A percentile compares a stretch with the other conserved stretches of the same genome.
phyloP scores from a whole-genome alignment of 352 stramenopile genomes.

The Lagenidium giganteum region DNA sequence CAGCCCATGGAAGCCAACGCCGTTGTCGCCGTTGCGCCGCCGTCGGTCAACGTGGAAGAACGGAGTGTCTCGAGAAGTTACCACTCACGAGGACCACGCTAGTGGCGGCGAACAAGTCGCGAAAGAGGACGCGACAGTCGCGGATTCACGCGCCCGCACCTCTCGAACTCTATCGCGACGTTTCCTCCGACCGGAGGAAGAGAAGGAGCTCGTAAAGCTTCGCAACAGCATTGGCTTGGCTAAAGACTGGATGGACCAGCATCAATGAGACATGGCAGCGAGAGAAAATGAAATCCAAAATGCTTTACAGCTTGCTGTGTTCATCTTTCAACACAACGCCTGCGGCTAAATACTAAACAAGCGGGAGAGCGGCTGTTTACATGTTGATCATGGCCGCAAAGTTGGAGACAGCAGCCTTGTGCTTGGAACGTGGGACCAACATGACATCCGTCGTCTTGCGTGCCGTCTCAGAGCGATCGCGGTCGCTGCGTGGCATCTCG shows the following conservation, averaged over 20 bases:
- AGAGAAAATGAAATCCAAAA: too few species aligned
- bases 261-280: constrained; percentile 4
- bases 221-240: constrained; percentile 56
- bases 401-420: constrained; percentile 73
- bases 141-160: not conserved
- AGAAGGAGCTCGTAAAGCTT: constrained; percentile 39
- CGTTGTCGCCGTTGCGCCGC: constrained; percentile 40
- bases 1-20: constrained; percentile 11
- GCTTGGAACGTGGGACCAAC: constrained; percentile 68
- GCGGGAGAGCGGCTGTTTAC: constrained; percentile 26
- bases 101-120: too few species aligned
- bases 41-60: constrained; percentile 46
- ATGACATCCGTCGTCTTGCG: constrained; percentile 74
- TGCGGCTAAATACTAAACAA: not conserved
- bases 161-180: constrained; percentile 14
- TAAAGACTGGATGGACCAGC: constrained; percentile 60
- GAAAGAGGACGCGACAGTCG: constrained; percentile 3
- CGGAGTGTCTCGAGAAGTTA: constrained; percentile 41
- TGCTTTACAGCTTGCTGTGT: too few species aligned
- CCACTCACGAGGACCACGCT: too few species aligned
- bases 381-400: constrained; percentile 82
- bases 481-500: constrained; percentile 60
- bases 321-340: too few species aligned
- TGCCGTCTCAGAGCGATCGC: constrained; percentile 47
- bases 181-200: constrained; percentile 59